Evolutionary conservation across 768 basidiomycete species (phyloP), one percentile per base, ranked within the genome.

Genomic region (Lactarius vividus): DNA sequence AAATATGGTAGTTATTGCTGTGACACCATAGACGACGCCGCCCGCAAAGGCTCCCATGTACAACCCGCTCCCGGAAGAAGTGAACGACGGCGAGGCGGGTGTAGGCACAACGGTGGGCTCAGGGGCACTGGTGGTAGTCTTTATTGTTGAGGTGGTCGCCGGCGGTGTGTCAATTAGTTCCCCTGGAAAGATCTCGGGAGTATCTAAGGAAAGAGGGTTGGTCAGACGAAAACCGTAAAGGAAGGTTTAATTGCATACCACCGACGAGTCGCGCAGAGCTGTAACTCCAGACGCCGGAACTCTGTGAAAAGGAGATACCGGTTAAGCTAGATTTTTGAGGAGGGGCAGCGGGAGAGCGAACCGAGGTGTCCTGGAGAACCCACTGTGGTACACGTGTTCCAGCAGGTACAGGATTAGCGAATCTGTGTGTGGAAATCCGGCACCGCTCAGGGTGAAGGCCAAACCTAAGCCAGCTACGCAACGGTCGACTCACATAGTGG

Each of bases 311-410:
- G 55, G 29, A 35, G 18, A 28, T 13, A 11, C 35, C 35, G 11
- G 10, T 37, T 16, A 33, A 13, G 18, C 18, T 9, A 8, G 4
- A 15, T 26, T 29, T 29, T 15, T 54, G 6, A 11, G 13, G 4
- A 26, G 26, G 8, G 10, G 18, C 26, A 16, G 16, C 26, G 15
- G 26, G 23, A 26, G 11, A 37, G 53, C 65, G 35, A 33, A 66
- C 65, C 26, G 57, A 58, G 31, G 46, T 6, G 4, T 66, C 56
- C 3, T 57, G 7, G 49, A 62, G 65, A 28, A 56, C 60, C 65
- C 65, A 66, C 4, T 35, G 28, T 8, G 56, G 65, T 18, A 66
- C 65, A 11, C 40, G 28, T 13, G 61, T 66, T 53, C 65, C 65
- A 1, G 31, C 20, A 23, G 65, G 65, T 15, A 66, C 39, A 18